Evolutionary conservation across 139 green algal genomes (phyloP), one percentile per base, ranked within the genome.

Genomic region (Limnomonas spitsbergensis): DNA sequence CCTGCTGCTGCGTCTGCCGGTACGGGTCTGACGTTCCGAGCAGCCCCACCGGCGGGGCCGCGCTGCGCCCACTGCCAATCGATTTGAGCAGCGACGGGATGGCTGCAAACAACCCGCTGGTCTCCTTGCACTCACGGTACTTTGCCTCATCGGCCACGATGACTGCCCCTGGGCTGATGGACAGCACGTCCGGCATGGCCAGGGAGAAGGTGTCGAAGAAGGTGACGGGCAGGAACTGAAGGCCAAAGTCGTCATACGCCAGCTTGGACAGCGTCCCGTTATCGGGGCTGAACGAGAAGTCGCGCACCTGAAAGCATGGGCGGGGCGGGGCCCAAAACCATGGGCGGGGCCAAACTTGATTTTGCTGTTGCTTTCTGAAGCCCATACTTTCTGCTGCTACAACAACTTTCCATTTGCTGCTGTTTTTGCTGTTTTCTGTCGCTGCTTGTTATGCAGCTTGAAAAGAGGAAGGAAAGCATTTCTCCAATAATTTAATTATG

Each of bases 261-360:
- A 96, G 78, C 40, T 75, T 78, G 37, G 47, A 38, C 35, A 96
- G 81, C 35, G 72, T 69, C 31, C 92, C 92, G 3, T 42, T 87
- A 78, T 96, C 91, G 0, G 91, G 92, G 66, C 78, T 85, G 82
- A 96, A 96, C 4, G 83, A 40, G 26, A 91, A 89, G 80, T 95
- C 92, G 36, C 91, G 86, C 6, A 93, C 88, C 87, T 92, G 85
- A n/a, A n/a, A n/a, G n/a, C n/a, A n/a, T n/a, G n/a, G n/a, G n/a
- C n/a, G n/a, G n/a, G n/a, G n/a, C n/a, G n/a, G n/a, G n/a, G n/a
- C n/a, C n/a, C n/a, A n/a, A n/a, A n/a, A n/a, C n/a, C n/a, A n/a
- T n/a, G n/a, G n/a, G n/a, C n/a, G n/a, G n/a, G n/a, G n/a, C n/a
- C n/a, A n/a, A n/a, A n/a, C n/a, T n/a, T n/a, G n/a, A n/a, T n/a